Evolutionary conservation across 1,284 basidiomycete species (phyloP), one percentile per base, ranked within the genome.

Genomic region (Ceratobasidium sp.): DNA sequence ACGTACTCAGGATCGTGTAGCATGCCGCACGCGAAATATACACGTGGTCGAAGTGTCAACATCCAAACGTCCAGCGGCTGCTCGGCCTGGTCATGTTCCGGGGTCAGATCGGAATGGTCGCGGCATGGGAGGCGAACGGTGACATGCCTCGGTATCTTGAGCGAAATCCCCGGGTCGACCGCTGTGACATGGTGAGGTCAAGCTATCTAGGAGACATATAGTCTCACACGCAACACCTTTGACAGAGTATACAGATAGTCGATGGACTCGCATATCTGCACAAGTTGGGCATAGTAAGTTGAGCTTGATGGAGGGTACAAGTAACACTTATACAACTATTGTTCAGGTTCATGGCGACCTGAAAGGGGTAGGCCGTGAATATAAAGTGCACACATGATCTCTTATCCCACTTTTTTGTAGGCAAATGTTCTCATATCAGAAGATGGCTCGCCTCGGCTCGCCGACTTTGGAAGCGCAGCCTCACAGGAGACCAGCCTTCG

Each of bases 341-440:
- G 23, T 0, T 26, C 20, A 73, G 71, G 44, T 73, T 49, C 71
- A 73, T 51, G 71, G 71, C 12, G 71, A 73, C 44, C 46, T 73
- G 5, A 73, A 73, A 46, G 71, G 20, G 2, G 71, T 73, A n/a
- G 20, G 71, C 51, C n/a, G n/a, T 33, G 33, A 33, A 23, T 9
- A 2, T 7, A 15, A 4, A 9, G 28, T 13, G n/a, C 20, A 40
- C 20, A 2, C 39, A n/a, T 44, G 13, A 44, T 26, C 1, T 6
- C 3, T 67, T 4, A 33, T 33, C 1, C 33, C 12, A 51, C 5
- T 51, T 26, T 9, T 3, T 1, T n/a, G 18, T 49, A 67, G 64
- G 9, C 23, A 1, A 67, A 67, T 20, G 64, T 67, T 5, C 20
- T 67, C 1, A 33, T 67, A 10, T 67, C 64, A 2, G 42, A 23